Conservation (phyloP, 768 basidiomycete species). For the Phanerochaete carnosa region DNA sequence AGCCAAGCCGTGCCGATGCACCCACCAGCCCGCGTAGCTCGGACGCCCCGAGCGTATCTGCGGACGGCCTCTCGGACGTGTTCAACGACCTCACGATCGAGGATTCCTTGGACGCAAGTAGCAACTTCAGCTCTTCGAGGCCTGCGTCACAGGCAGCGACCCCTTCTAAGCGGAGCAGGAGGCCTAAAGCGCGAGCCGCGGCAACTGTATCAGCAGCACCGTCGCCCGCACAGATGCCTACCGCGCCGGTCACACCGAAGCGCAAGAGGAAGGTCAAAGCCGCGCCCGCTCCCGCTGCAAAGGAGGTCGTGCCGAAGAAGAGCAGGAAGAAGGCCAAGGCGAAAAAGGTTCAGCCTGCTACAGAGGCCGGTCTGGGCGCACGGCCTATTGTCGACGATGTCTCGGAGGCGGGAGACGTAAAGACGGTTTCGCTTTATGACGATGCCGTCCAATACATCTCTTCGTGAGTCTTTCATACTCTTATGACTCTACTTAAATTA, state of each 20-base stretch:
- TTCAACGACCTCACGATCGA: constrained; percentile 7
- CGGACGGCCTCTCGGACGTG: constrained; percentile 7
- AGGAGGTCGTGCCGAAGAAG: neutral
- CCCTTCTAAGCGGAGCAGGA: neutral
- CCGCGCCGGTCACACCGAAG: constrained; percentile 4
- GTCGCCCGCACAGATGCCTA: neutral
- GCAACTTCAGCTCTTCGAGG: neutral
- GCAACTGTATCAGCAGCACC: neutral
- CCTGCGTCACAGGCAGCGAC: constrained; percentile 10
- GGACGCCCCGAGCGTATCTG: constrained; percentile 4
- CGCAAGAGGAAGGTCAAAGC: neutral
- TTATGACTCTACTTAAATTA: neutral
- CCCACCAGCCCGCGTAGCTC: neutral
- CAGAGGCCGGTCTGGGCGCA: constrained; percentile 29
- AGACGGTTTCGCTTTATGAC: constrained; percentile 40
- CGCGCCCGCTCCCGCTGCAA: neutral
- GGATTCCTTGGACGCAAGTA: neutral
- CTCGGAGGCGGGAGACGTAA: constrained; percentile 40
- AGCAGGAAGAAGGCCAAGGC: neutral
- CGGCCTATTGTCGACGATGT: constrained; percentile 50
- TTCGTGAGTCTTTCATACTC: constrained; percentile 43
- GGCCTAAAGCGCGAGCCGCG: neutral
- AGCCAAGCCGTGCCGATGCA: constrained; percentile 20
- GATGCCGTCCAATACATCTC: constrained; percentile 61
- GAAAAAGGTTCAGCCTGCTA: neutral